phyloP scores from a whole-genome alignment of 306 rosid genomes.

The Sophora flavescens region DNA sequence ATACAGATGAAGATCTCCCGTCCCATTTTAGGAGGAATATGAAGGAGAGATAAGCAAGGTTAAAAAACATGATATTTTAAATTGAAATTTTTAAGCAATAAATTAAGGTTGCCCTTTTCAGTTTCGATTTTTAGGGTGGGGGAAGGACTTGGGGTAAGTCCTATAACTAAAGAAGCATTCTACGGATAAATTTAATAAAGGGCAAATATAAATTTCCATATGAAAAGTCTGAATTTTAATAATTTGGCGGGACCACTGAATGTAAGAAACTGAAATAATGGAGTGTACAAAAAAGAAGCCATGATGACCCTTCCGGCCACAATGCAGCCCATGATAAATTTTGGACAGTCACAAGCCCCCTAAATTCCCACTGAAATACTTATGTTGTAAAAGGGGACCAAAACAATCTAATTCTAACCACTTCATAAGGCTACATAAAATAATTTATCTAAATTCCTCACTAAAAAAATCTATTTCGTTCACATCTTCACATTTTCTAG shows the following conservation, averaged over 20 bases:
- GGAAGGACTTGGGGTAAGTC: conserved; percentile 24
- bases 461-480: neutral
- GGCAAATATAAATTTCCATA: conserved; percentile 39
- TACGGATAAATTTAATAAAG: conserved; percentile 42
- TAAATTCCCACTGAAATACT: conserved; percentile 31
- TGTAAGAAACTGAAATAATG: conserved; percentile 24
- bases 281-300: conserved; percentile 33
- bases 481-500: conserved; percentile 27
- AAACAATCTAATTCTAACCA: conserved; percentile 43
- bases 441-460: neutral
- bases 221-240: conserved; percentile 42
- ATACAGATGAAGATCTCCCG: too few relatives aligned
- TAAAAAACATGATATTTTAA: neutral
- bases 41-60: too few relatives aligned
- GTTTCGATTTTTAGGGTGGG: conserved; percentile 15
- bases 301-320: conserved; percentile 47
- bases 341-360: conserved; percentile 38
- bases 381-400: conserved; percentile 43
- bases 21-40: too few relatives aligned
- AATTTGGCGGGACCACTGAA: conserved; percentile 54
- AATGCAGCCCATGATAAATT: conserved; percentile 40
- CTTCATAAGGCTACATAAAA: conserved; percentile 36
- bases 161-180: neutral
- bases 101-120: neutral
- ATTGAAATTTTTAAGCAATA: neutral